Conservation (phyloP, 352 stramenopile genomes). For the Phytophthora pini region DNA sequence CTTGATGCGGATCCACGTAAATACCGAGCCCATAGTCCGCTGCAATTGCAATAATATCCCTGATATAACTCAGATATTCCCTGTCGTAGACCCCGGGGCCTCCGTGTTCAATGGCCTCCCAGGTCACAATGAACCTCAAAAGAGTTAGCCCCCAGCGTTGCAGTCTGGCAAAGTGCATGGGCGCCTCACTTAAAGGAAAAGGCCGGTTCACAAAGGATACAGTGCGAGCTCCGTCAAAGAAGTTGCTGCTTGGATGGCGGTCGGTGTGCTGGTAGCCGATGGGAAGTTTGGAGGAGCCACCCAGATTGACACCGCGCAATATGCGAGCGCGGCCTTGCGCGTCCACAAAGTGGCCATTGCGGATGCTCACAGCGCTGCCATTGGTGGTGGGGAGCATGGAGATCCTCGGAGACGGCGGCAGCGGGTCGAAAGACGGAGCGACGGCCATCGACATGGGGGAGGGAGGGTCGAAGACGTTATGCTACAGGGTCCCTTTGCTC, state of each 20-base stretch:
- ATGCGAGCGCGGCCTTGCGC: slow-evolving; percentile 71
- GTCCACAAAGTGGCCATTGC: slow-evolving; percentile 86
- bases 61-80: slow-evolving; percentile 87
- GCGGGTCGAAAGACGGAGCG: slow-evolving; percentile 18
- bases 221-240: slow-evolving; percentile 56
- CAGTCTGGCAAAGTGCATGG: slow-evolving; percentile 81
- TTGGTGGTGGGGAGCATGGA: slow-evolving; percentile 27
- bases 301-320: slow-evolving; percentile 89
- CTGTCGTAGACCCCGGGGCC: slow-evolving; percentile 85
- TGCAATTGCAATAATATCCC: slow-evolving; percentile 62
- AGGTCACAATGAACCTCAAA: slow-evolving; percentile 87
- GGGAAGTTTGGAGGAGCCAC: slow-evolving; percentile 89
- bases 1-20: slow-evolving; percentile 93
- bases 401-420: background rate
- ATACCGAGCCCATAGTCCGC: slow-evolving; percentile 75
- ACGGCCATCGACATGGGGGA: slow-evolving; percentile 8
- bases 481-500: background rate
- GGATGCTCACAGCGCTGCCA: slow-evolving; percentile 42
- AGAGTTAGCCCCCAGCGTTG: slow-evolving; percentile 86
- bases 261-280: slow-evolving; percentile 60
- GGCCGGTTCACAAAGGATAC: slow-evolving; percentile 82
- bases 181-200: slow-evolving; percentile 85
- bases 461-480: slow-evolving; percentile 14
- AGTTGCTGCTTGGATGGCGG: slow-evolving; percentile 27
- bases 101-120: slow-evolving; percentile 91